These are phyloP conservation scores for Cladosporium sp. DNA, from an alignment of 2,329 filamentous ascomycete species.

Conservation along the genomic window DNA sequence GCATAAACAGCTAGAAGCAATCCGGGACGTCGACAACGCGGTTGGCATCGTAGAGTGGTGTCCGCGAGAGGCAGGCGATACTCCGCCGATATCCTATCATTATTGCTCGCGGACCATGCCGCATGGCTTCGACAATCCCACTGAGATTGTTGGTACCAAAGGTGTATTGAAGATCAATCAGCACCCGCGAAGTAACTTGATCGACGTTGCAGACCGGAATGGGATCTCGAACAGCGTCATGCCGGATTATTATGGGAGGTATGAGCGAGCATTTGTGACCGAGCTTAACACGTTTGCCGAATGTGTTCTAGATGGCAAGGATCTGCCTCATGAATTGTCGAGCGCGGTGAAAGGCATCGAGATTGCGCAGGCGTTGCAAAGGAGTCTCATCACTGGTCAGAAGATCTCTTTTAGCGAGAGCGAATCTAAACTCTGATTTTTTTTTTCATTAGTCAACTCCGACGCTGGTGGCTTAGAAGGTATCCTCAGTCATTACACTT, in stretches of 20 bases:
- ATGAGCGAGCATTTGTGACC: neutral
- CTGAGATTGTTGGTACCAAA: constrained; percentile 39
- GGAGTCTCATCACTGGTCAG: neutral
- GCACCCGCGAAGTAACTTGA: neutral
- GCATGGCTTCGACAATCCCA: constrained; percentile 41
- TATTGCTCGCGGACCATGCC: constrained; percentile 40
- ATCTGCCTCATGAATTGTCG: neutral
- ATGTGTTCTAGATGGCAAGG: neutral
- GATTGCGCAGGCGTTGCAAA: neutral
- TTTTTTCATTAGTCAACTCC: too few species aligned
- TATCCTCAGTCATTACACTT: too few species aligned
- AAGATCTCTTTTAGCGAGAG: neutral
- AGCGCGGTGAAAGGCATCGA: neutral
- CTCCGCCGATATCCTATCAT: constrained; percentile 36
- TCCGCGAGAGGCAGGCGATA: constrained; percentile 19
- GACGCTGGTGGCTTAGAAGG: too few species aligned
- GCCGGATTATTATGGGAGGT: neutral
- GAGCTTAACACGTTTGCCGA: neutral
- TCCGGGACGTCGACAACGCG: constrained; percentile 40
- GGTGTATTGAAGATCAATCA: constrained; percentile 35
- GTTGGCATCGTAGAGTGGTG: constrained; percentile 41
- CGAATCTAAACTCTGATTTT: too few species aligned
- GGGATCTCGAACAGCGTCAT: neutral
- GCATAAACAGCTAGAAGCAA: constrained; percentile 35
- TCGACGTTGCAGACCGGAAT: neutral